A percentile compares a stretch with the other conserved stretches of the same genome.
Evolutionary conservation across 306 rosid species (phyloP).

Genomic region (Inga leiocalycina): DNA sequence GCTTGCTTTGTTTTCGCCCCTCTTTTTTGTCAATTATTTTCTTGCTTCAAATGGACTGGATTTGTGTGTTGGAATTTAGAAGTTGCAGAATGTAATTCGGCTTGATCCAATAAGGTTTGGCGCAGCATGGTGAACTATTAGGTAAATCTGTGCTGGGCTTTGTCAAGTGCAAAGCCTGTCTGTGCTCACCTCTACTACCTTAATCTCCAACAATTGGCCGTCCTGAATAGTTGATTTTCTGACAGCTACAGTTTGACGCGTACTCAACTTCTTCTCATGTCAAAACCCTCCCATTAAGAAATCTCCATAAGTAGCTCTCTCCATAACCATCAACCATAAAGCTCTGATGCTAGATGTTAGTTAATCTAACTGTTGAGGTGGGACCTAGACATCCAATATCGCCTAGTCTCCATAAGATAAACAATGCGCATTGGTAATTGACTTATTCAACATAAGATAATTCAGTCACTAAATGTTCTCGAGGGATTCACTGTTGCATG

Average conservation of each 20-base stretch:
- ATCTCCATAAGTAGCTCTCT: background rate
- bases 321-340: background rate
- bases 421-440: background rate
- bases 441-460: conserved; percentile 4
- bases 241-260: too few relatives aligned
- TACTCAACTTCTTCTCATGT: background rate
- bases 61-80: background rate
- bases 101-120: background rate
- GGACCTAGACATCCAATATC: background rate
- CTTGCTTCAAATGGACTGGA: background rate
- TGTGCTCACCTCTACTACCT: background rate
- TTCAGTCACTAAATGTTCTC: conserved; percentile 28
- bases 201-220: background rate
- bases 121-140: background rate
- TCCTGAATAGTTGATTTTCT: too few relatives aligned
- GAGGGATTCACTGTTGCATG: background rate
- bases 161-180: background rate
- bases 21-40: background rate
- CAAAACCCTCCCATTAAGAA: background rate
- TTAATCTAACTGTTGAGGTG: background rate
- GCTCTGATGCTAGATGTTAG: background rate
- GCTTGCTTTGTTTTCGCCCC: background rate
- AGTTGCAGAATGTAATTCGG: background rate
- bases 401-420: background rate
- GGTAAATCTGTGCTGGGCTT: background rate